Evolutionary conservation across 192 early-diverging fungal genomes (phyloP).

Genomic region (Coemansia sp.): DNA sequence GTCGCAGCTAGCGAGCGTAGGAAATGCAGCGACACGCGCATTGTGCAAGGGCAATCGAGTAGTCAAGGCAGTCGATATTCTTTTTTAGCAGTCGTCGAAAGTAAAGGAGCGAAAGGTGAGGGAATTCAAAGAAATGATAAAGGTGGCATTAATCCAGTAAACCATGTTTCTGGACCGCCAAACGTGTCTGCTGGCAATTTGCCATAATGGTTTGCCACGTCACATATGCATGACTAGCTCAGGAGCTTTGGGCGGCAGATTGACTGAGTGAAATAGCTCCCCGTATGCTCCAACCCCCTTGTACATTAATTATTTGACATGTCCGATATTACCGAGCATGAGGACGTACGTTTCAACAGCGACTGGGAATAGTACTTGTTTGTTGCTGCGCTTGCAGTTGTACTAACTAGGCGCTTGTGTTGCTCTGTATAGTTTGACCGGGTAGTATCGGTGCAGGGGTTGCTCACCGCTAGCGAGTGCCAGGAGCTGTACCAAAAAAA

Average conservation of each 20-base stretch:
- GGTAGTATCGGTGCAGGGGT: not conserved
- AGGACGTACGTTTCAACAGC: slow-evolving; percentile 2
- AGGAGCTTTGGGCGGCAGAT: not conserved
- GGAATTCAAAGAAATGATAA: not conserved
- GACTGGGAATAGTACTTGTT: not conserved
- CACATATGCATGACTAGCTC: not conserved
- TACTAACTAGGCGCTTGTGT: not conserved
- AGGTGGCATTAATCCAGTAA: not conserved
- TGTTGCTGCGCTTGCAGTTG: not conserved
- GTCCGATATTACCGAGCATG: not conserved
- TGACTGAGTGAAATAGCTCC: not conserved
- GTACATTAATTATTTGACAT: slow-evolving; percentile 8
- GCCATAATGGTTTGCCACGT: not conserved
- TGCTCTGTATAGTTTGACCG: slow-evolving; percentile 8
- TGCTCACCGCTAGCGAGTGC: slow-evolving; percentile 16
- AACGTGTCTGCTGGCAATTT: not conserved
- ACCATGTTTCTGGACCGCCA: not conserved
- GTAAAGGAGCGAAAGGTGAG: not conserved
- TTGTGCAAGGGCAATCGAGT: not conserved
- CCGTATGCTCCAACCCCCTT: not conserved
- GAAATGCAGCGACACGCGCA: slow-evolving; percentile 1
- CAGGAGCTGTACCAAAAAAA: slow-evolving; percentile 17
- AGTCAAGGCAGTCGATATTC: not conserved
- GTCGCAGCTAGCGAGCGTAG: slow-evolving; percentile 16
- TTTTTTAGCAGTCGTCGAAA: not conserved